These are phyloP conservation scores for Alternaria atra DNA, from an alignment of 2,329 filamentous ascomycete species.

Conservation along the genomic window DNA sequence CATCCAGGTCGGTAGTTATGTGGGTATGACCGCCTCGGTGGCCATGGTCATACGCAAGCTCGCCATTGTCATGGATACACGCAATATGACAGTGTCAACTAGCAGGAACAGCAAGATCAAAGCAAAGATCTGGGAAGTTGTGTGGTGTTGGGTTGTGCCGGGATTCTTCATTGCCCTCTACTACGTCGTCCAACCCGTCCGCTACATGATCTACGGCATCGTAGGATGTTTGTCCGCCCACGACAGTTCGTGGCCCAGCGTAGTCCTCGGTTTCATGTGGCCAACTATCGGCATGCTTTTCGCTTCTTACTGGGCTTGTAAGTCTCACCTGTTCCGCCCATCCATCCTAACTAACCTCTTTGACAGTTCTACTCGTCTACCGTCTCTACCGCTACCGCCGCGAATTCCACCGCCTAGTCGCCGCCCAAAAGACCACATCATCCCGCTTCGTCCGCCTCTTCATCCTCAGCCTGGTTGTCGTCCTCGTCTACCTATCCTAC, in stretches of 20 bases:
- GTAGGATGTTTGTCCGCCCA: conserved; percentile 66
- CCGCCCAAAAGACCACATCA: conserved; percentile 62
- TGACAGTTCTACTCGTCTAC: conserved; percentile 64
- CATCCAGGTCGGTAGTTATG: conserved; percentile 62
- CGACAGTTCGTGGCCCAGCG: conserved; percentile 65
- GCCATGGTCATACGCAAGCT: conserved; percentile 69
- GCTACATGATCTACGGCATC: conserved; percentile 68
- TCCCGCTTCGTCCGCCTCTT: conserved; percentile 71
- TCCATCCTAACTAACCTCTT: conserved; percentile 9
- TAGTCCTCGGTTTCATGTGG: conserved; percentile 66
- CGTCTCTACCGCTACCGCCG: conserved; percentile 69
- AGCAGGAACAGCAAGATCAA: conserved; percentile 59
- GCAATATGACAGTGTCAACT: conserved; percentile 62
- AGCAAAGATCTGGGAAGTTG: conserved; percentile 60
- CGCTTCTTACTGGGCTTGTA: conserved; percentile 67
- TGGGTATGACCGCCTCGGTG: conserved; percentile 63
- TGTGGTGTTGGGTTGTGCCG: conserved; percentile 66
- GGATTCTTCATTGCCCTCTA: conserved; percentile 64
- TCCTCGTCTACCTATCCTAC: conserved; percentile 63
- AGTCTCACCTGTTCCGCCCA: conserved; percentile 32
- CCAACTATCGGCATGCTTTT: conserved; percentile 63
- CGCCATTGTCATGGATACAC: conserved; percentile 67
- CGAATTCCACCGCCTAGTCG: conserved; percentile 66
- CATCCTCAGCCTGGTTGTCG: conserved; percentile 62
- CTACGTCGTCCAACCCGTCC: conserved; percentile 66